Conservation (phyloP, 1,139 yeast genomes). For the Scheffersomyces cryptocercus region DNA sequence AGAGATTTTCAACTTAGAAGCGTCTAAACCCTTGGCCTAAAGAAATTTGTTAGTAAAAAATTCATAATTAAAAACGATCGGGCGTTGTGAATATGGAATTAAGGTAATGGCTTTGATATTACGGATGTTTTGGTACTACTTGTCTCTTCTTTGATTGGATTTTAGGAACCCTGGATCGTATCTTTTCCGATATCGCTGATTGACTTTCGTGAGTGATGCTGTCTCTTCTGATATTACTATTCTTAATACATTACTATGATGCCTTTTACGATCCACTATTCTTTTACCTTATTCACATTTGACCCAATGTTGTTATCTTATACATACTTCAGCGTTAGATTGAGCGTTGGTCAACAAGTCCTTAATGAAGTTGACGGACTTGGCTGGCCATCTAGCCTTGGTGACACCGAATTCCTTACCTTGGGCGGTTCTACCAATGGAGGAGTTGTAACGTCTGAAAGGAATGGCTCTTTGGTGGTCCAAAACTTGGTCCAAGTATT, state of each 20-base stretch:
- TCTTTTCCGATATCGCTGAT: too few relatives aligned
- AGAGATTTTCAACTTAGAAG: constrained; percentile 87
- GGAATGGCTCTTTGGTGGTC: constrained; percentile 99
- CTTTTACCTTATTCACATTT: too few relatives aligned
- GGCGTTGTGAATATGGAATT: too few relatives aligned
- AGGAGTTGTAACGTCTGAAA: constrained; percentile 95
- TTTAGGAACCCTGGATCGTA: too few relatives aligned
- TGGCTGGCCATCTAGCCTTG: constrained; percentile 99
- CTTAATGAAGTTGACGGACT: constrained; percentile 94
- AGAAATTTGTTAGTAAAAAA: constrained; percentile 20
- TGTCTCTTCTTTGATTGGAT: too few relatives aligned
- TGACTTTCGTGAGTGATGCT: too few relatives aligned
- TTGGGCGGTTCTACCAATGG: constrained; percentile 99
- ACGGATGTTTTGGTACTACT: too few relatives aligned
- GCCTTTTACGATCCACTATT: too few relatives aligned
- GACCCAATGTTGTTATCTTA: constrained; percentile 1
- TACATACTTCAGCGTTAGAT: constrained; percentile 88
- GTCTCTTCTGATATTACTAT: too few relatives aligned
- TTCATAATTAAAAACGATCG: too few relatives aligned
- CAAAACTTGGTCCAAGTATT: constrained; percentile 93
- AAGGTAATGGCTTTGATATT: too few relatives aligned
- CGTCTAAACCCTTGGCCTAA: constrained; percentile 90
- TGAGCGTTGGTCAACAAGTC: constrained; percentile 97
- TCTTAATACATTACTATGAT: too few relatives aligned
- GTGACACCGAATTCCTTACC: constrained; percentile 99